Conservation (phyloP, 176 grass and related monocot genomes). For the Microstegium vimineum region DNA sequence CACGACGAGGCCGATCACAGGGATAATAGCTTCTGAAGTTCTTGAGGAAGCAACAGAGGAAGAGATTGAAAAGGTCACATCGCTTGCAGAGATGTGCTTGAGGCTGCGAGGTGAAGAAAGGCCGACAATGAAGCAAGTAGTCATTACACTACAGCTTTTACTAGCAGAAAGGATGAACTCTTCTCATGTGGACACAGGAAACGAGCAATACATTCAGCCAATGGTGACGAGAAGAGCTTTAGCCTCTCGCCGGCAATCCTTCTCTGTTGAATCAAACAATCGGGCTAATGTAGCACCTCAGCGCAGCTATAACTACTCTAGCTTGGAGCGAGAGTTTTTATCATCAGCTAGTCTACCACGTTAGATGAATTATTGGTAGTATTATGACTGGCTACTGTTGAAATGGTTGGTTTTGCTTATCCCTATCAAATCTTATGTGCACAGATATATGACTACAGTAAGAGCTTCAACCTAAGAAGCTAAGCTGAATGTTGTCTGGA, state of each 20-base stretch:
- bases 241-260: background rate
- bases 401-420: no score
- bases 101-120: background rate
- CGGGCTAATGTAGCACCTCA: no score
- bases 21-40: background rate
- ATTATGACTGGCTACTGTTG: no score
- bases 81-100: background rate
- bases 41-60: background rate
- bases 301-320: no score
- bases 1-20: background rate
- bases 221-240: background rate
- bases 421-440: no score
- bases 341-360: no score
- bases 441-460: background rate
- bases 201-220: background rate
- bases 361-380: background rate
- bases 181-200: background rate
- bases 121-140: background rate
- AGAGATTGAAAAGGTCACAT: background rate
- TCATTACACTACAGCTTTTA: background rate
- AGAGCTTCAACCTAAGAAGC: background rate
- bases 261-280: background rate
- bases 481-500: background rate
- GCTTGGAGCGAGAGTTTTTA: no score
- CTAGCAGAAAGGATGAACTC: background rate